Conservation (phyloP, 495 filamentous ascomycete genomes). For the Thermothielavioides terrestris region DNA sequence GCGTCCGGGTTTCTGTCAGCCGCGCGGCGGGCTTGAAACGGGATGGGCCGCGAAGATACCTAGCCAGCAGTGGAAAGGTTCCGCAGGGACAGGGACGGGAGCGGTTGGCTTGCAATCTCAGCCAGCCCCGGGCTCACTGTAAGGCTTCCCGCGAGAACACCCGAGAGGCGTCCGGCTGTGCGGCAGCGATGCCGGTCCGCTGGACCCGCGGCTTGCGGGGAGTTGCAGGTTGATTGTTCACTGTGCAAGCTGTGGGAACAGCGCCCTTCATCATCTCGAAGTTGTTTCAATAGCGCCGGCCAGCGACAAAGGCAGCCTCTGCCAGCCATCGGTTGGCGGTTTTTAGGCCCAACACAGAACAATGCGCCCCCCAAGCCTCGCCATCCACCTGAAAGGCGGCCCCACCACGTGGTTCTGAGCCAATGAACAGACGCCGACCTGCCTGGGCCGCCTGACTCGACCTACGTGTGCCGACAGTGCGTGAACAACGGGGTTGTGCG, state of each 20-base stretch:
- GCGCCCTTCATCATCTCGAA: too few relatives aligned
- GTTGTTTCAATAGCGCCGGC: too few relatives aligned
- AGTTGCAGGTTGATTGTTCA: too few relatives aligned
- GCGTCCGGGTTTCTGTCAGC: too few relatives aligned
- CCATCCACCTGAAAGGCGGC: background rate
- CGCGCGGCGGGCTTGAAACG: too few relatives aligned
- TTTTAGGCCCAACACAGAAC: background rate
- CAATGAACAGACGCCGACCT: background rate
- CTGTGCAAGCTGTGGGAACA: too few relatives aligned
- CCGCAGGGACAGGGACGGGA: background rate
- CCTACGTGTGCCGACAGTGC: background rate
- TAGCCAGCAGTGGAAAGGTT: background rate
- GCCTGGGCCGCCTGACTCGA: background rate
- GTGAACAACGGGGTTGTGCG: background rate
- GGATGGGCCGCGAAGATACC: background rate
- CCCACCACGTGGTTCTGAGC: background rate
- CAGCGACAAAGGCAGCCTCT: slow-evolving; percentile 2
- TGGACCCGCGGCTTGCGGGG: background rate
- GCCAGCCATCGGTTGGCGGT: background rate
- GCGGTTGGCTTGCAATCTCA: too few relatives aligned
- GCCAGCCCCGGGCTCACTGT: slow-evolving; percentile 3
- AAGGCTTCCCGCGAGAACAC: background rate
- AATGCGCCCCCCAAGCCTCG: slow-evolving; percentile 2
- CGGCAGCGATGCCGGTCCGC: background rate
- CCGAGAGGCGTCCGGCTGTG: background rate